Percentiles rank a stretch among this genome's conserved stretches.
phyloP scores from a whole-genome alignment of 176 grass and related monocot species.

The Tillandsia fasciculata region DNA sequence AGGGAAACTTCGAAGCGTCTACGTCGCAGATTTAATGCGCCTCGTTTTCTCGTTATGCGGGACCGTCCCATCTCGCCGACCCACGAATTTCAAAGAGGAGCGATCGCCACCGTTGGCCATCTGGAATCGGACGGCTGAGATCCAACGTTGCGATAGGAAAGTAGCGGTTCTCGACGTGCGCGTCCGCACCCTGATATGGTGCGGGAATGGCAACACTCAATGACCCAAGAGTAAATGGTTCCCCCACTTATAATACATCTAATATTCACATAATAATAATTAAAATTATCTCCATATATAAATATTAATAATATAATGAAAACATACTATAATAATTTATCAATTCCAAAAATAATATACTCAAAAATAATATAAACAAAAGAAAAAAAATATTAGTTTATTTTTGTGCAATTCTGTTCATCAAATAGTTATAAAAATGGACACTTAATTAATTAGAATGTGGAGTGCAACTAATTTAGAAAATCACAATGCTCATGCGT shows the following conservation, averaged over 20 bases:
- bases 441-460: too few relatives aligned
- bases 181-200: conserved; percentile 15
- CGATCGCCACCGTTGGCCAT: conserved; percentile 9
- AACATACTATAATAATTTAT: too few relatives aligned
- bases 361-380: background rate
- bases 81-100: conserved; percentile 17
- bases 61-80: conserved; percentile 19
- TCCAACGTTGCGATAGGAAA: conserved; percentile 6
- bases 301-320: too few relatives aligned
- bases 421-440: background rate
- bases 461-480: too few relatives aligned
- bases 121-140: conserved; percentile 8
- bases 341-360: too few relatives aligned
- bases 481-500: background rate
- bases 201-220: too few relatives aligned
- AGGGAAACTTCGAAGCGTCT: conserved; percentile 9
- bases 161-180: conserved; percentile 14
- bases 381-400: background rate
- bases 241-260: too few relatives aligned
- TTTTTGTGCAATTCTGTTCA: background rate
- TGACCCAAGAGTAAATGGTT: too few relatives aligned
- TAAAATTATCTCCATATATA: too few relatives aligned
- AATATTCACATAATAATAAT: too few relatives aligned
- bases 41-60: conserved; percentile 23
- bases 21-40: conserved; percentile 20